Conservation (phyloP, 306 rosid genomes). For the Trifolium pratense region DNA sequence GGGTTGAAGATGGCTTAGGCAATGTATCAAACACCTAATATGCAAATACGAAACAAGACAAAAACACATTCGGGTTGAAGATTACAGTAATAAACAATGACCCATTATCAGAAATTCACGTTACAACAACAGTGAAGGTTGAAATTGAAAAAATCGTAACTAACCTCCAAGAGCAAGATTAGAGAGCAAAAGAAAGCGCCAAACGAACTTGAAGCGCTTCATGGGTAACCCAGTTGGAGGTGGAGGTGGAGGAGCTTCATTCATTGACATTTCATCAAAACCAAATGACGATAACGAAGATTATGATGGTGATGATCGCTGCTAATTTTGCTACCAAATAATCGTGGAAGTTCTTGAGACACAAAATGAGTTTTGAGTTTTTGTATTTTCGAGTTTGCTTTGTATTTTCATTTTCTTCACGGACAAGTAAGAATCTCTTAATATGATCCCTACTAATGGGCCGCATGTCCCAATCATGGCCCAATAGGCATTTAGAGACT, state of each 20-base stretch:
- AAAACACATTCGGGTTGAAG: not conserved
- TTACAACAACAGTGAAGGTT: not conserved
- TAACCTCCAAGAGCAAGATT: constrained; percentile 87
- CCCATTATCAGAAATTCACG: constrained; percentile 2
- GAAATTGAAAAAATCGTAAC: not conserved
- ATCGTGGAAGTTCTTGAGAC: not conserved
- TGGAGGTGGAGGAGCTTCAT: constrained; percentile 46
- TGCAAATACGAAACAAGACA: constrained; percentile 4
- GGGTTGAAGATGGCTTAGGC: not conserved
- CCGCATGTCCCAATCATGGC: constrained; percentile 25
- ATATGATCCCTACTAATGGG: not conserved
- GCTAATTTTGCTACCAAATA: constrained; percentile 1
- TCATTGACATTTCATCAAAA: constrained; percentile 37
- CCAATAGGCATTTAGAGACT: no score
- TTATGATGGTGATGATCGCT: not conserved
- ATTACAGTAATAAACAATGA: not conserved
- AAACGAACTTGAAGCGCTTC: constrained; percentile 66
- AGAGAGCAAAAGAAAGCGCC: constrained; percentile 80
- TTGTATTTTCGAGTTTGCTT: not conserved
- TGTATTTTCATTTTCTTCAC: not conserved
- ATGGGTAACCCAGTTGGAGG: constrained; percentile 48
- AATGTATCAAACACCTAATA: constrained; percentile 54
- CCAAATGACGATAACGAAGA: not conserved
- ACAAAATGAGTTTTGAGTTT: not conserved
- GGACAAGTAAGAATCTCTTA: not conserved